These are phyloP conservation scores for Heliocybe sulcata DNA, from an alignment of 1,284 basidiomycete genomes.

Conservation along the genomic window DNA sequence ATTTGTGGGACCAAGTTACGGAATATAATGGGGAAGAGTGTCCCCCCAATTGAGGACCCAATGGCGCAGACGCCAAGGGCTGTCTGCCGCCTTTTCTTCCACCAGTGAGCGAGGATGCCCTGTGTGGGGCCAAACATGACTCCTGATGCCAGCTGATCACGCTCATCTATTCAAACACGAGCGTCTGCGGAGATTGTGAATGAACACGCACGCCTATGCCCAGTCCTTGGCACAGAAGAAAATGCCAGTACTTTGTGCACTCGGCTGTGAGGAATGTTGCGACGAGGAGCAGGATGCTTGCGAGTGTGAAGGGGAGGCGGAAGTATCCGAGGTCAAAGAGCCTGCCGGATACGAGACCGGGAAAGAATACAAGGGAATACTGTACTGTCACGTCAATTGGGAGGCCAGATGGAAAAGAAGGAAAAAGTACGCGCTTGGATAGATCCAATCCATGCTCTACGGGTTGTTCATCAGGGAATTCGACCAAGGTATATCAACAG, in stretches of 20 bases:
- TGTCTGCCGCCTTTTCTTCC: conserved; percentile 28
- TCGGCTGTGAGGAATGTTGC: conserved; percentile 43
- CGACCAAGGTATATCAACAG: neutral
- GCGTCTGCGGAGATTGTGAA: too few relatives aligned
- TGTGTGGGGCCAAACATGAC: conserved; percentile 37
- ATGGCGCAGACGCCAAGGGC: conserved; percentile 35
- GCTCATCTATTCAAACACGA: too few relatives aligned
- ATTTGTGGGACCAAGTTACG: conserved; percentile 29
- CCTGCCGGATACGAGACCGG: conserved; percentile 41
- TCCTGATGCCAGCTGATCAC: conserved; percentile 22
- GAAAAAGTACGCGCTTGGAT: conserved; percentile 41
- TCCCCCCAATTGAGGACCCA: conserved; percentile 37
- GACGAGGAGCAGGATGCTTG: conserved; percentile 31
- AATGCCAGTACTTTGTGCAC: conserved; percentile 45
- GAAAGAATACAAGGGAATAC: conserved; percentile 40
- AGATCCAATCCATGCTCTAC: conserved; percentile 70
- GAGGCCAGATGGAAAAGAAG: neutral
- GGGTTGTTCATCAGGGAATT: neutral
- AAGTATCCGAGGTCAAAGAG: conserved; percentile 48
- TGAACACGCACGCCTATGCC: conserved; percentile 28
- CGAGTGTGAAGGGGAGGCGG: conserved; percentile 28
- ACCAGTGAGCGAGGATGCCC: conserved; percentile 41
- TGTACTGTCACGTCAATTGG: conserved; percentile 7
- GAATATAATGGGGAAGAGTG: conserved; percentile 32
- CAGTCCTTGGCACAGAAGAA: conserved; percentile 42